Evolutionary conservation across 306 rosid genomes (phyloP), one percentile per base, ranked within the genome.

Genomic region (Carpinus fangiana): DNA sequence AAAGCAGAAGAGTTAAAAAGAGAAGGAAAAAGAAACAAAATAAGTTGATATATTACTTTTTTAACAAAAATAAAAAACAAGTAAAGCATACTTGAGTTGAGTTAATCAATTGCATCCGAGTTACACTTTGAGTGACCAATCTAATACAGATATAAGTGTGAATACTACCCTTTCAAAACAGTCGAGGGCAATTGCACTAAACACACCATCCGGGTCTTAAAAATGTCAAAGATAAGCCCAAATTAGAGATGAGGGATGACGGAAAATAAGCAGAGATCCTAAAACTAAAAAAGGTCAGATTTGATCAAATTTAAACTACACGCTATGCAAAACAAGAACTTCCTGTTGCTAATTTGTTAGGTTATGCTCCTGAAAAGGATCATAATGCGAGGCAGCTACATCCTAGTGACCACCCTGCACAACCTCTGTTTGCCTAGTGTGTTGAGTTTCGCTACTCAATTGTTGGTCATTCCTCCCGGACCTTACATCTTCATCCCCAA

Each of bases 261-360:
- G 57, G 43, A 70, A 78, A 84, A 84, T 74, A 72, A 83, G 79
- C 80, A 72, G 73, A 81, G 73, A 81, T 82, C 90, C 89, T 79
- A 92, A 74, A 71, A 65, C 85, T 85, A 84, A 48, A 70, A 70
- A 76, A 74, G 74, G 79, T 73, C 67, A 82, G 78, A 83, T 84
- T 66, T 21, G 12, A 76, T 73, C 76, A 70, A 82, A 82, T 70
- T 79, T 84, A 73, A 86, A 79, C 93, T 87, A 89, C 86, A 84
- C 48, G 83, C 93, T 90, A 87, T 72, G 84, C 80, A 77, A 86
- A 86, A 82, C 80, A 79, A 62, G 86, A 79, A 56, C 64, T 55
- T 41, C 70, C 88, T 90, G 90, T 88, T 77, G 87, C 93, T 92
- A 85, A 73, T 72, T 78, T 83, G 97, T 92, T 92, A 89, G 97